Evolutionary conservation across 1,284 basidiomycete genomes (phyloP), one percentile per base, ranked within the genome.

Genomic region (Papiliotrema fonsecae): DNA sequence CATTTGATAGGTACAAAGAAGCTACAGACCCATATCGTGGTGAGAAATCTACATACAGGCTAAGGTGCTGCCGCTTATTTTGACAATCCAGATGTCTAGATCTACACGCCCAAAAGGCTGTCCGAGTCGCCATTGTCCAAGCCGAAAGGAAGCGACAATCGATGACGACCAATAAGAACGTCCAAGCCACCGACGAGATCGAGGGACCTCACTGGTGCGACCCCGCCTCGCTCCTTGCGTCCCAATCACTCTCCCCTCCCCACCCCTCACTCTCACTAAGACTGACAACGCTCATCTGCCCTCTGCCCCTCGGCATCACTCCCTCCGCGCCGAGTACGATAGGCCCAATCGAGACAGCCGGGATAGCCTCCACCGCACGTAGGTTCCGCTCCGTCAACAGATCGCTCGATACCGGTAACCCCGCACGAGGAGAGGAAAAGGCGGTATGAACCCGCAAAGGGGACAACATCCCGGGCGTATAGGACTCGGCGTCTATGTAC

Each of bases 401-500:
- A 2, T 14, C 22, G 16, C 24, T 21, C 6, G 16, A 7, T 11
- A 11, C 10, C 35, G 18, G n/a, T 2, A 38, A 25, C n/a, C 31
- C 18, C 4, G 45, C 35, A 7, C 13, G 21, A 37, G 35, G 10
- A 19, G 18, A 24, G 11, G 39, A 13, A 5, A 18, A 34, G 6
- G 19, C 19, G 4, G 44, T 3, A 25, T 45, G 44, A 11, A 27
- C 37, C 32, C 19, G 26, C n/a, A 42, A 10, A 7, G 40, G 40
- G 14, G 10, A 13, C 34, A 10, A 18, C 25, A 18, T 7, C 21
- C 24, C 40, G 22, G 57, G 58, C 11, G 59, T 55, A 41, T 59
- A 64, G 2, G 50, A 28, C 50, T 61, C 56, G n/a, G 57, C 58
- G 46, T 60, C 55, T 45, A 55, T 49, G 37, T 58, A 61, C 14